Conservation (phyloP, 192 early-diverging fungal genomes). For the Pecoramyces ruminantium region DNA sequence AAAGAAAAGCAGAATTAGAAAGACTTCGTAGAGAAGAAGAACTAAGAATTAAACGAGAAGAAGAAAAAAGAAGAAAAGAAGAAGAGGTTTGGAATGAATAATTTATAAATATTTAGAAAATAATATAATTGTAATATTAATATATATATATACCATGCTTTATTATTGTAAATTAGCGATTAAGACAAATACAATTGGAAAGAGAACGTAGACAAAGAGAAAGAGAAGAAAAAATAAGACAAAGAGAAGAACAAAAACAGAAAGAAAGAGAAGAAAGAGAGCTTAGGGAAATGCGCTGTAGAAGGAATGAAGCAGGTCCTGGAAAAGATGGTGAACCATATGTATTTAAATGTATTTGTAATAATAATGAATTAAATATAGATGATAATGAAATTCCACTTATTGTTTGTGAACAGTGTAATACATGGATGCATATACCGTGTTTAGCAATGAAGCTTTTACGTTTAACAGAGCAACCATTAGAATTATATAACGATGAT, state of each 20-base stretch:
- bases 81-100: constrained; percentile 8
- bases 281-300: neutral
- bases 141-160: no score
- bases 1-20: constrained; percentile 8
- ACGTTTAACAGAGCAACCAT: neutral
- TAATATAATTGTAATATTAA: constrained; percentile 16
- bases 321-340: constrained; percentile 8
- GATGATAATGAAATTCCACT: constrained; percentile 46
- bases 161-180: no score
- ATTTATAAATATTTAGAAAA: constrained; percentile 9
- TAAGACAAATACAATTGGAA: constrained; percentile 6
- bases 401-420: constrained; percentile 50
- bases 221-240: constrained; percentile 1
- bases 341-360: constrained; percentile 28
- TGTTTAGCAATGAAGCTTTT: constrained; percentile 23
- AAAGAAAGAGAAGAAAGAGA: constrained; percentile 9
- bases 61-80: constrained; percentile 10
- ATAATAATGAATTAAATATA: constrained; percentile 18
- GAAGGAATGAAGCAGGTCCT: neutral
- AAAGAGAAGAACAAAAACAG: constrained; percentile 3
- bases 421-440: constrained; percentile 52
- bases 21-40: constrained; percentile 11
- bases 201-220: constrained; percentile 15
- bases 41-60: constrained; percentile 10
- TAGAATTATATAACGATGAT: neutral